Conservation (phyloP, 2,329 filamentous ascomycete species). For the Mycocentrospora acerina region DNA sequence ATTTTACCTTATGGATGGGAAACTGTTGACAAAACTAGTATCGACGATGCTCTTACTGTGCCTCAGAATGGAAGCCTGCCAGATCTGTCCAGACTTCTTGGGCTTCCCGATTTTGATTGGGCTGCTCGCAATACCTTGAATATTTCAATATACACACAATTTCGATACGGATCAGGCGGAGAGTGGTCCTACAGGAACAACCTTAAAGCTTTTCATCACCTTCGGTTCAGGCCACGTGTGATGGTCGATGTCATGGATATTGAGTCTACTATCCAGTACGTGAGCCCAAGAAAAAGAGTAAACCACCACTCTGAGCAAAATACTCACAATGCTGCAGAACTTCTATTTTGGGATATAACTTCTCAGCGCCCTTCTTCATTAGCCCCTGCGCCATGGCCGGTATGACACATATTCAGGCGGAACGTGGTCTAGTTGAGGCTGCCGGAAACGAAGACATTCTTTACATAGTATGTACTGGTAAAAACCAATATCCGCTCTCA, state of each 20-base stretch:
- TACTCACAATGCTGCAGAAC: too few species aligned
- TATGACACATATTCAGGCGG: constrained; percentile 51
- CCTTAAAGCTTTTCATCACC: constrained; percentile 55
- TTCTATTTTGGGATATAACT: constrained; percentile 56
- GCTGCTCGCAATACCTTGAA: constrained; percentile 54
- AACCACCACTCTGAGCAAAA: too few species aligned
- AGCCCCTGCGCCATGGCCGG: constrained; percentile 44
- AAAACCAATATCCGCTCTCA: constrained; percentile 47
- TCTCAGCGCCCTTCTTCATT: constrained; percentile 59
- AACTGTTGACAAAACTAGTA: too few species aligned
- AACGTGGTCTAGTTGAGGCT: constrained; percentile 54
- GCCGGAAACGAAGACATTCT: constrained; percentile 53
- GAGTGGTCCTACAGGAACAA: constrained; percentile 61
- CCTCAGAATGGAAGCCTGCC: constrained; percentile 43
- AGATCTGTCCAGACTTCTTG: constrained; percentile 48
- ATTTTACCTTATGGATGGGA: too few species aligned
- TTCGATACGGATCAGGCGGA: constrained; percentile 57
- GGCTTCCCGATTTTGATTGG: constrained; percentile 58
- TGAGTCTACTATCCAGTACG: constrained; percentile 36
- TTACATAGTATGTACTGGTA: too few species aligned
- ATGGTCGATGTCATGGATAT: constrained; percentile 52
- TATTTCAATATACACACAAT: constrained; percentile 55
- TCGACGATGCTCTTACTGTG: constrained; percentile 26
- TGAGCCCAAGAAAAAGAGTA: too few species aligned
- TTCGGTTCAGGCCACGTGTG: constrained; percentile 51